Evolutionary conservation across 495 filamentous ascomycete species (phyloP).

Genomic region (Pseudoneurospora amorphoporcata): DNA sequence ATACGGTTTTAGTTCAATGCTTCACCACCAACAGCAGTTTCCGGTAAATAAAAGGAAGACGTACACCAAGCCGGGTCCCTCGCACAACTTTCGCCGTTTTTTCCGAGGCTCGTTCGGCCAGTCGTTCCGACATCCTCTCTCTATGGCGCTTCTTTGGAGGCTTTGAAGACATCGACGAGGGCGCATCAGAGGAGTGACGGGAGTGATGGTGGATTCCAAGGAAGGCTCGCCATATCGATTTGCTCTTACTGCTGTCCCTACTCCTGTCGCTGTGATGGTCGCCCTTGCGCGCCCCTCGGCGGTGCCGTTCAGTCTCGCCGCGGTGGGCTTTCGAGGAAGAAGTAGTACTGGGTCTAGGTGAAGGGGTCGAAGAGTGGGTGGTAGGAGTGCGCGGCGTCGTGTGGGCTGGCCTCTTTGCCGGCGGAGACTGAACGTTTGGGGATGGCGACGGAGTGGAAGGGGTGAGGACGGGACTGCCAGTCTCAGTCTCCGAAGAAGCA

Average conservation of each 20-base stretch:
- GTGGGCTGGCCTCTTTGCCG: background rate
- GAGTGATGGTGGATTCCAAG: background rate
- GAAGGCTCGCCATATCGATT: constrained; percentile 8
- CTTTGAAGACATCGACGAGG: background rate
- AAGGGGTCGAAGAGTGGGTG: background rate
- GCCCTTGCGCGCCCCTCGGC: background rate
- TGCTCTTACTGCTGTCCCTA: constrained; percentile 7
- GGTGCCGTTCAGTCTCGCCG: constrained; percentile 9
- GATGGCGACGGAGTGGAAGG: background rate
- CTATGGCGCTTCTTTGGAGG: constrained; percentile 2
- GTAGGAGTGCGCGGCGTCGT: background rate
- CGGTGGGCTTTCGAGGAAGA: constrained; percentile 11
- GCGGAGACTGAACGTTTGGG: background rate
- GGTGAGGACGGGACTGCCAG: background rate
- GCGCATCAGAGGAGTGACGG: constrained; percentile 3
- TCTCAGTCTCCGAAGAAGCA: background rate
- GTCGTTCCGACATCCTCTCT: background rate
- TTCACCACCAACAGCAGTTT: background rate
- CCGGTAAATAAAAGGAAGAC: background rate
- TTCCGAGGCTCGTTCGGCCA: background rate
- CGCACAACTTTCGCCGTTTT: background rate
- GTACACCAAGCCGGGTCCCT: constrained; percentile 22
- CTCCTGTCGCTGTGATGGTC: background rate
- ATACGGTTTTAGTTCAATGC: background rate
- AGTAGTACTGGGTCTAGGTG: background rate